Base-by-base conservation (phyloP, 352 stramenopile genomes). In the Phytophthora nicotianae region DNA sequence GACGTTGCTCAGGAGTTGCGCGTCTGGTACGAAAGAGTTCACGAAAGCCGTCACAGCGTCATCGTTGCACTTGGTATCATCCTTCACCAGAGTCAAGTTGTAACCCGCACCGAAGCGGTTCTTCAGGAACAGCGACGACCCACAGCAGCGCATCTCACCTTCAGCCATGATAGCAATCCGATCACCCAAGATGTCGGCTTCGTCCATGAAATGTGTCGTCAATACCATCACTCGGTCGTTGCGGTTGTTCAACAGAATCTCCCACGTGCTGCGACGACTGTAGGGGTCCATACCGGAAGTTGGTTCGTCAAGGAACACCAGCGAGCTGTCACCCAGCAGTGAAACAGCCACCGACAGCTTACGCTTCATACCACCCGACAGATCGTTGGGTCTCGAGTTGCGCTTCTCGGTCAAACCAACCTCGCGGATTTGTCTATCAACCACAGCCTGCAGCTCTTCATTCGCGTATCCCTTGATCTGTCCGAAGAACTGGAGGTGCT, bases 251-350 rank as follows among this genome's bases (percentile, higher is more conserved):
- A 82, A 58, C n/a, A 86, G 61, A 37, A 96, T 68, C 21, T 94
- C 69, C 50, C 91, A 97, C 55, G 98, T 83, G 58, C 98, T 98
- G 26, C 96, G 81, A 21, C 96, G 80, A 43, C 68, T 89, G 73
- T 98, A 98, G 10, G 96, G 95, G 57, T 99, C 97, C 93, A 99
- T 98, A 14, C 96, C 96, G 46, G 62, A 87, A 7, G 95, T 99
- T 4, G 95, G 95, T 33, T 98, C 91, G 43, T 98, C 89, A 40
- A 97, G 69, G 35, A 96, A 90, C 27, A 95, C 80, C 19, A 97
- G 27, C 51, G 71, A 78, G 93, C 77, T 94, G 58, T 93, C 61
- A 55, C 80, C 93, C 26, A 98, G 66, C 16, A 98, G 71, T 3
- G 86, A 90, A 20, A 97, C 86, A 10, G 90, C 94, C 41, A 98